These are phyloP conservation scores for Boletellus ananiceps DNA, from an alignment of 768 basidiomycete species.

Conservation along the genomic window DNA sequence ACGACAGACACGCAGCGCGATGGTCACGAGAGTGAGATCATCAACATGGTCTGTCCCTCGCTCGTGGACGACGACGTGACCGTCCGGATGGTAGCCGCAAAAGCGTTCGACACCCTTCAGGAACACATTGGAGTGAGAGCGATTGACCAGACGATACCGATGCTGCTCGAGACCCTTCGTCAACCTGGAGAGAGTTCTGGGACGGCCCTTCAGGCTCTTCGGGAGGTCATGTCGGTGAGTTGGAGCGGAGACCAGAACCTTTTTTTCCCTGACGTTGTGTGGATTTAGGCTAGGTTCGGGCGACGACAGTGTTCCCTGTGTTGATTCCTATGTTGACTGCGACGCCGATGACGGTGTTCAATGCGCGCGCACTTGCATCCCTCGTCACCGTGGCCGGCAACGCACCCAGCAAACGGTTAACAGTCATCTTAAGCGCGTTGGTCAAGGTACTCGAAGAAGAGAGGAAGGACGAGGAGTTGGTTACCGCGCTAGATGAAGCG, in stretches of 20 bases:
- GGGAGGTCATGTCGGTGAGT: too few relatives aligned
- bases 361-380: slow-evolving; percentile 86
- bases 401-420: slow-evolving; percentile 81
- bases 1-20: slow-evolving; percentile 81
- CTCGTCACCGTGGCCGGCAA: slow-evolving; percentile 91
- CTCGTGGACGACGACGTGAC: slow-evolving; percentile 87
- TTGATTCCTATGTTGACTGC: slow-evolving; percentile 90
- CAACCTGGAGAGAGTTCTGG: slow-evolving; percentile 93
- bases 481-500: too few relatives aligned
- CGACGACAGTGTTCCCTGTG: too few relatives aligned
- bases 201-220: too few relatives aligned
- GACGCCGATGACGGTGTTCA: slow-evolving; percentile 91
- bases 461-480: too few relatives aligned
- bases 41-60: slow-evolving; percentile 70
- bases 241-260: too few relatives aligned
- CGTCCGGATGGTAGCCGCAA: slow-evolving; percentile 87
- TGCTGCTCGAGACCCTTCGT: slow-evolving; percentile 85
- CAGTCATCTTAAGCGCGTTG: slow-evolving; percentile 71
- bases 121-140: slow-evolving; percentile 86
- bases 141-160: slow-evolving; percentile 95
- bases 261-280: too few relatives aligned
- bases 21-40: slow-evolving; percentile 89
- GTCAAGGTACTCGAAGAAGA: too few relatives aligned
- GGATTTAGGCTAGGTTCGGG: too few relatives aligned
- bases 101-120: slow-evolving; percentile 84